Evolutionary conservation across 2,329 filamentous ascomycete species (phyloP), one percentile per base, ranked within the genome.

Genomic region (Fusarium albosuccineum): DNA sequence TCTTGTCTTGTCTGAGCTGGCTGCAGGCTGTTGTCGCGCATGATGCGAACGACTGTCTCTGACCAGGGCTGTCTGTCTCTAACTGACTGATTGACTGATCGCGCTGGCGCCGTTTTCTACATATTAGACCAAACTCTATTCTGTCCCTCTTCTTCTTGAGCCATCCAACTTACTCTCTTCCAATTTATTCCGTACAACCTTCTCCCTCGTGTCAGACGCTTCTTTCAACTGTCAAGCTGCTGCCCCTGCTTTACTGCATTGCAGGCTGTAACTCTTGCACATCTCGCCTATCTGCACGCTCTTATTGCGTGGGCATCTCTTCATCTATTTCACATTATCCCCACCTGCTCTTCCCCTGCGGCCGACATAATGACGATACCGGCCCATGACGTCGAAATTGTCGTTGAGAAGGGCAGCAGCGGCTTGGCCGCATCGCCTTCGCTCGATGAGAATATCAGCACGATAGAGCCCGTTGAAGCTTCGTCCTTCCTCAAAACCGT

Each of bases 121-220:
- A 11, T n/a, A 36, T 29, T 27, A 39, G 50, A 62, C 52, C 67
- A 67, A 67, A 68, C 55, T 68, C 57, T 62, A 58, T 16, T 39
- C n/a, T 34, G 14, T 44, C 55, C 51, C 42, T 36, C 16, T 51
- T 26, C 34, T 39, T 49, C 49, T 9, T 27, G 27, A 29, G 29
- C 16, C 29, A 17, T 26, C 22, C 14, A 49, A 30, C 40, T 61
- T 37, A 9, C 34, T 36, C 34, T 36, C 34, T 40, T 36, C 14
- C 44, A 11, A 41, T 36, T n/a, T 34, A 5, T 22, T 26, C 42
- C 36, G 22, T 13, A 33, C 29, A 26, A 27, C 17, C 27, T 33
- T 34, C 17, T n/a, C 9, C 10, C 14, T 41, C 17, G 42, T 39
- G 22, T 22, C 22, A 22, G 22, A 22, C 22, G 6, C 40, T 60